These are phyloP conservation scores for Mycena vulgaris DNA, from an alignment of 768 basidiomycete genomes.

Conservation along the genomic window DNA sequence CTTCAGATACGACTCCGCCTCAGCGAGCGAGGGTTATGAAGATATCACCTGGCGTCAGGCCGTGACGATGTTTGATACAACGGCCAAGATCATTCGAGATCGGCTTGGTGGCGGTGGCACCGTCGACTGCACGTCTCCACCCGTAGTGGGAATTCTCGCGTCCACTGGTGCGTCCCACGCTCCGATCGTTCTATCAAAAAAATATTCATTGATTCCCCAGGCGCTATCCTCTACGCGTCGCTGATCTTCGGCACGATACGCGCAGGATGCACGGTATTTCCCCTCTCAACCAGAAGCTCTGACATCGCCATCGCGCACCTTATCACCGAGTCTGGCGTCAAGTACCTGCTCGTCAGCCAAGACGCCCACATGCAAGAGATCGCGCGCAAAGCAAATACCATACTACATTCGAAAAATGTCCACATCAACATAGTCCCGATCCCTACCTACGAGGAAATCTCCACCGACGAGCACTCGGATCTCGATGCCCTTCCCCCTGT, in stretches of 20 bases:
- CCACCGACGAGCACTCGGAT: background rate
- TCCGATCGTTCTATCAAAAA: background rate
- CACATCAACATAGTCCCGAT: conserved; percentile 6
- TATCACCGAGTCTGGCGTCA: conserved; percentile 13
- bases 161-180: conserved; percentile 2
- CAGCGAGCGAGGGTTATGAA: conserved; percentile 9
- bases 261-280: background rate
- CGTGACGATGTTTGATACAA: conserved; percentile 12
- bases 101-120: conserved; percentile 7
- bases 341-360: conserved; percentile 16
- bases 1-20: conserved; percentile 19
- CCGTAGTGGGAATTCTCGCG: conserved; percentile 18
- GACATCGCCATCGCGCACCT: background rate
- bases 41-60: conserved; percentile 22
- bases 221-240: conserved; percentile 9
- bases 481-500: conserved; percentile 13
- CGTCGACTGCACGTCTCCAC: background rate
- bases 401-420: background rate
- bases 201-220: background rate
- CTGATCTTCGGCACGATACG: conserved; percentile 11
- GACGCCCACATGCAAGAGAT: conserved; percentile 12
- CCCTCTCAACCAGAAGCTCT: background rate
- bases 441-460: conserved; percentile 2
- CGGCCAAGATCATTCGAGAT: conserved; percentile 12
- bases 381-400: conserved; percentile 7